These are phyloP conservation scores for Ustanciosporium gigantosporum DNA, from an alignment of 1,284 basidiomycete species.

Conservation along the genomic window DNA sequence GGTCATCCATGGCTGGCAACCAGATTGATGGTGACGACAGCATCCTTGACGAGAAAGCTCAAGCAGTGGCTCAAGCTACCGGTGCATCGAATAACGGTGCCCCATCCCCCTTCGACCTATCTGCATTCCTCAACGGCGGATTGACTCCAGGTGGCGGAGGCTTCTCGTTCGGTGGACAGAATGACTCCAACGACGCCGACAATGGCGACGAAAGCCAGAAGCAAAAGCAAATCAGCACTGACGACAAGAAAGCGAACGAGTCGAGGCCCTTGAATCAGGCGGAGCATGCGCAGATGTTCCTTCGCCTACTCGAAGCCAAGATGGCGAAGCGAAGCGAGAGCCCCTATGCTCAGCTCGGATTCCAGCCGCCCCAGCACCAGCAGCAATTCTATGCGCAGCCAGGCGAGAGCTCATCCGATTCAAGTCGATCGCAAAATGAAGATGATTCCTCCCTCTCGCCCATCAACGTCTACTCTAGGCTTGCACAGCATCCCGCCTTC, in stretches of 20 bases:
- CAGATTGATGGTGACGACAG: conserved; percentile 37
- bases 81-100: conserved; percentile 19
- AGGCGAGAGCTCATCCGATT: conserved; percentile 16
- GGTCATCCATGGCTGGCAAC: conserved; percentile 45
- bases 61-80: conserved; percentile 46
- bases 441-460: conserved; percentile 39
- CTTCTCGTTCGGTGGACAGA: conserved; percentile 28
- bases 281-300: conserved; percentile 45
- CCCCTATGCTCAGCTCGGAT: conserved; percentile 45
- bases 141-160: conserved; percentile 41
- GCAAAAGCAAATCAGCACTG: conserved; percentile 1
- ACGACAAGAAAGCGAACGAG: conserved; percentile 11
- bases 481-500: conserved; percentile 51
- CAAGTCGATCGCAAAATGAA: conserved; percentile 8
- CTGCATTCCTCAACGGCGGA: conserved; percentile 51
- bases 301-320: conserved; percentile 43
- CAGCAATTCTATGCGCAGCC: conserved; percentile 4
- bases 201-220: conserved; percentile 8
- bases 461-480: conserved; percentile 46
- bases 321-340: conserved; percentile 30
- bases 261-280: conserved; percentile 26
- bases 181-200: conserved; percentile 3
- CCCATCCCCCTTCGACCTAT: conserved; percentile 47
- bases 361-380: conserved; percentile 42
- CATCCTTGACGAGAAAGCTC: conserved; percentile 52